Base-by-base conservation (phyloP, 208 protist species). In the Leishmania major region DNA sequence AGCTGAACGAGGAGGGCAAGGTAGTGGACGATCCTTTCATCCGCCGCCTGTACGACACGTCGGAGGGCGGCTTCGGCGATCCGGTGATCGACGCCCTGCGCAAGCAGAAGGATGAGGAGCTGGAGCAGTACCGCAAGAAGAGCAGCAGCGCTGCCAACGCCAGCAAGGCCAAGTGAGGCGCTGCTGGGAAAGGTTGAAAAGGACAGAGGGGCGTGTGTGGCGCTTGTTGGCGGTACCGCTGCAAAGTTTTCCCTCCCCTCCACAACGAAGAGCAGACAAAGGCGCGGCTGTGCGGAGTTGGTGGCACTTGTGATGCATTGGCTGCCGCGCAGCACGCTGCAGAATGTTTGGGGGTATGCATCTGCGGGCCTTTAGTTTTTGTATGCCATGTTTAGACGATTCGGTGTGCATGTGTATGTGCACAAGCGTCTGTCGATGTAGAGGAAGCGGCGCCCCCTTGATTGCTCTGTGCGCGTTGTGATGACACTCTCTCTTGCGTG, bases 101-200 rank as follows among this genome's bases (percentile, higher is more conserved):
- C 35, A 91, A 86, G 77, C 94, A 97, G 84, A 98, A 97, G 86
- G 95, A 98, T 55, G 95, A 96, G 72, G 95, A 97, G 82, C 87
- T 97, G 47, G 93, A 96, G 80, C 90, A 94, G 83, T 96, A 96
- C 84, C 88, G 92, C 64, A 92, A 90, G 75, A 80, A 80, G 19
- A 80, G 74, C 64, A 77, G 47, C 60, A 83, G n/a, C 43, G 70
- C 62, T 4, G 79, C 67, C 35, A 83, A 78, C 62, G 53, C 31
- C 45, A 60, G 49, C 73, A 80, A 72, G 37, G 47, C 47, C 28
- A 73, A 80, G 64, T 80, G 45, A 71, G 28, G 7, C 43, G 7
- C 45, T 73, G 69, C 7, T 13, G 43, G n/a, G 69, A 25, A 47
- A 10, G 64, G 35, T 8, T 5, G 2, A 7, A 69, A 37, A 25